Percentiles rank a stretch among this genome's conserved stretches.
These are phyloP conservation scores for Cytospora piceicola DNA, from an alignment of 2,329 filamentous ascomycete species.

Conservation along the genomic window DNA sequence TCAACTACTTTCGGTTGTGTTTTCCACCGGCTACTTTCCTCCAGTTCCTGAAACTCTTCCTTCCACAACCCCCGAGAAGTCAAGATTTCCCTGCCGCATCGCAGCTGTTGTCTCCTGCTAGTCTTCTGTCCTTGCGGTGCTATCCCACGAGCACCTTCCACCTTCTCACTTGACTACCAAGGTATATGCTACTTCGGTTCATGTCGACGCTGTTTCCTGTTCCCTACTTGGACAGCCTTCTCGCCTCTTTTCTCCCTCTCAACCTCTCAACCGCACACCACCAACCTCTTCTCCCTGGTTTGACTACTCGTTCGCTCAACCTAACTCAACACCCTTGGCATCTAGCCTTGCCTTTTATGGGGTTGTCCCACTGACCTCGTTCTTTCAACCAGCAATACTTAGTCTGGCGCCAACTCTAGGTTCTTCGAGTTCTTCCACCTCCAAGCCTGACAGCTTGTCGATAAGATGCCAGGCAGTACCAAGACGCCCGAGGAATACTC, in stretches of 20 bases:
- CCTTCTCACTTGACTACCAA: not conserved
- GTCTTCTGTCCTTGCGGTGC: not conserved
- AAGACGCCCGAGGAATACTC: constrained; percentile 33
- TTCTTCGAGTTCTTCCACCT: not conserved
- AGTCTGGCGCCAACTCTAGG: not conserved
- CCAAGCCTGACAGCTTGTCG: not conserved
- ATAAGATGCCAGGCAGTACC: not conserved
- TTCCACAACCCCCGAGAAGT: not conserved
- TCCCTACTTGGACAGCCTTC: not conserved
- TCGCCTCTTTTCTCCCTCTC: not conserved
- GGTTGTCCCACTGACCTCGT: no score
- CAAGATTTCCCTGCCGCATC: no score
- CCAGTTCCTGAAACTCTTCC: not conserved
- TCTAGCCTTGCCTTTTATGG: not conserved
- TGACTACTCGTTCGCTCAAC: not conserved
- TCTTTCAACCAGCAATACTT: not conserved
- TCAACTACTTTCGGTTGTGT: not conserved
- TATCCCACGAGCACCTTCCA: not conserved
- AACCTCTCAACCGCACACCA: not conserved
- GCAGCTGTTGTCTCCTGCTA: not conserved
- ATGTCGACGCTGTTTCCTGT: not conserved
- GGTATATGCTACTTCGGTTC: not conserved
- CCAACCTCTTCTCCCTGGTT: not conserved
- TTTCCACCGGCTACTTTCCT: not conserved
- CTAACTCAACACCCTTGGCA: not conserved